Evolutionary conservation across 345 rosid genomes (phyloP), one percentile per base, ranked within the genome.

Genomic region (Hirschfeldia incana): DNA sequence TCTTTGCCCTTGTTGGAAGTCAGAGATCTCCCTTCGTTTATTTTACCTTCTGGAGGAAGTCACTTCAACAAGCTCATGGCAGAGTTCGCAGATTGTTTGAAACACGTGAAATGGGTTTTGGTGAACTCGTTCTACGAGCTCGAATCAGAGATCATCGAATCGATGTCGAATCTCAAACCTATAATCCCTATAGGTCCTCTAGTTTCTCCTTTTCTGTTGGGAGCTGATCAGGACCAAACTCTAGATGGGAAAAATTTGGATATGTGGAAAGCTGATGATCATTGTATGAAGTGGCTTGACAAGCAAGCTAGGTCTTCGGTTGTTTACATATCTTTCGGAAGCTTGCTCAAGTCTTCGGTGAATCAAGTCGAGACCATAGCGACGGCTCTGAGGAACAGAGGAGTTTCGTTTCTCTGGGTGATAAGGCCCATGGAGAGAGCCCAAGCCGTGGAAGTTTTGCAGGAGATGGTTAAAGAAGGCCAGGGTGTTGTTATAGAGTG

Each of bases 301-400:
- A 67, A 76, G 77, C 79, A 85, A 67, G 74, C 27, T 10, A 66
- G 61, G 49, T 80, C 82, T 1, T 90, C 92, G 0, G 91, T 88
- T 4, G 78, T 90, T 58, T 90, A 88, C 72, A 84, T 90, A 59
- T 83, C 92, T 1, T 88, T 90, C 34, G 94, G 94, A 3, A 88
- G 91, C 66, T 34, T 88, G 0, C 58, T 27, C 0, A 12, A 57
- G 17, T 59, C 77, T 3, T 60, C 86, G 0, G 75, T 72, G 69
- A 72, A 77, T 16, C 86, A 85, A 30, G 74, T 85, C 27, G 80
- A 85, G 58, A 83, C 70, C 66, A 75, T 88, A 61, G 85, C 89
- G 0, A 65, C 21, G 3, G 91, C 85, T 0, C 29, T 90, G 12
- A 83, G 57, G 49, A 85, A 83, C 28, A 42, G 30, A 53, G 68